Base-by-base conservation (phyloP, 805 yeast genomes). In the Saturnispora quitensis region DNA sequence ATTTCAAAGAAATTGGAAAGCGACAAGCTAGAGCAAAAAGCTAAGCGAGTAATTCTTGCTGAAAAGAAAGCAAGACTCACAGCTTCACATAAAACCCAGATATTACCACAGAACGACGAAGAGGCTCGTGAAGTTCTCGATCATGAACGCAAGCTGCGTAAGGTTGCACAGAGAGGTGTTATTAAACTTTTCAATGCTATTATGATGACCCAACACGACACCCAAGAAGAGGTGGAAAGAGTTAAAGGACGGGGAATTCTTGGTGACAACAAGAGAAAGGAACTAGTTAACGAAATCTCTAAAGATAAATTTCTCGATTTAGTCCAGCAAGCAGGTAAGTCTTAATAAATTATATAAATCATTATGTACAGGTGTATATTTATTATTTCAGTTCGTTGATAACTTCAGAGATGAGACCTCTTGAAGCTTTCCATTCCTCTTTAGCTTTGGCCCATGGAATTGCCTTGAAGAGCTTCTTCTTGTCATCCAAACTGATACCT, bases 271-370 rank as follows among this genome's bases (percentile, higher is more conserved):
- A 80, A 64, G 71, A 77, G 75, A 65, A 72, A 76, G 58, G 84
- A 84, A 58, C 78, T 81, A 54, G 65, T 83, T 54, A 83, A 81
- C 42, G 96, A 89, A 60, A 76, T 90, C 50, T 84, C 96, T 5
- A 91, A 90, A 66, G 96, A 89, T 64, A 86, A 81, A 65, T 90
- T 90, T 62, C 76, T 90, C 67, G 96, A 89, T 67, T 73, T 90
- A 66, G 93, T 90, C 36, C 85, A 82, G 66, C 84, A 84, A 43
- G 89, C 89, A 2, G 90, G 86, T 50, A 76, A 78, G 47, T 35
- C 43, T 49, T 31, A 50, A 28, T 31, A 27, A n/a, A 40, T 24
- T 24, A 33, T 31, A 40, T 18, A 22, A 22, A 40, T 40, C 34
- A 31, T 9, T 40, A 24, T 40, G 25, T 24, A 40, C 31, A 40